Evolutionary conservation across 2,329 filamentous ascomycete species (phyloP).

Genomic region (Epichloe baconii): DNA sequence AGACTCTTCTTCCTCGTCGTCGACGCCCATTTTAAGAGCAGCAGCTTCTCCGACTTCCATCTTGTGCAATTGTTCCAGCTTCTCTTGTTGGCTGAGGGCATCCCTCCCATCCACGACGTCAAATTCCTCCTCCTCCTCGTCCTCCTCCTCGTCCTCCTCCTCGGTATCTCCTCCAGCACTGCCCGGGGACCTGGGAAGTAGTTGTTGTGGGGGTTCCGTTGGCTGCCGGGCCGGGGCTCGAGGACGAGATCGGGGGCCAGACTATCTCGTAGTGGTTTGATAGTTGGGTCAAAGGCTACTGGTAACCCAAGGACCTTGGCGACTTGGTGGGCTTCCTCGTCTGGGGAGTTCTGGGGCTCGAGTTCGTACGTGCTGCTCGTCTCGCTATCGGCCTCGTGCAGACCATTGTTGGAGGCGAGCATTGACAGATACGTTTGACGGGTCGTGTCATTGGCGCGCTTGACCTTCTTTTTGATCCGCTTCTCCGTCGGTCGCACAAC

Average conservation of each 20-base stretch:
- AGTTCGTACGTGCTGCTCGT: conserved; percentile 40
- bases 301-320: conserved; percentile 50
- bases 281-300: conserved; percentile 49
- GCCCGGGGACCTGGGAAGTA: conserved; percentile 14
- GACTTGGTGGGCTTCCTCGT: conserved; percentile 52
- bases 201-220: conserved; percentile 10
- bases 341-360: conserved; percentile 40
- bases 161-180: conserved; percentile 28
- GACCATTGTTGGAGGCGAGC: conserved; percentile 47
- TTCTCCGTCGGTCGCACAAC: conserved; percentile 82
- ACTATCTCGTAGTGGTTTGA: conserved; percentile 38
- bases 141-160: conserved; percentile 17
- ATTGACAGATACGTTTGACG: conserved; percentile 69
- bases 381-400: conserved; percentile 45
- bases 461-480: conserved; percentile 78
- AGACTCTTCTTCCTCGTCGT: conserved; percentile 27
- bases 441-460: conserved; percentile 63
- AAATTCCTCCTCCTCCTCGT: conserved; percentile 29
- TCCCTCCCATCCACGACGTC: conserved; percentile 32
- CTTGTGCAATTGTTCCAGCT: conserved; percentile 39
- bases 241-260: conserved; percentile 11
- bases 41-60: conserved; percentile 48
- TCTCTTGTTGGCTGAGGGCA: conserved; percentile 32
- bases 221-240: conserved; percentile 7
- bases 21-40: conserved; percentile 30